Percentiles rank a stretch among this genome's conserved stretches.
These are phyloP conservation scores for Glutinoglossum americanum DNA, from an alignment of 495 filamentous ascomycete genomes.

Conservation along the genomic window DNA sequence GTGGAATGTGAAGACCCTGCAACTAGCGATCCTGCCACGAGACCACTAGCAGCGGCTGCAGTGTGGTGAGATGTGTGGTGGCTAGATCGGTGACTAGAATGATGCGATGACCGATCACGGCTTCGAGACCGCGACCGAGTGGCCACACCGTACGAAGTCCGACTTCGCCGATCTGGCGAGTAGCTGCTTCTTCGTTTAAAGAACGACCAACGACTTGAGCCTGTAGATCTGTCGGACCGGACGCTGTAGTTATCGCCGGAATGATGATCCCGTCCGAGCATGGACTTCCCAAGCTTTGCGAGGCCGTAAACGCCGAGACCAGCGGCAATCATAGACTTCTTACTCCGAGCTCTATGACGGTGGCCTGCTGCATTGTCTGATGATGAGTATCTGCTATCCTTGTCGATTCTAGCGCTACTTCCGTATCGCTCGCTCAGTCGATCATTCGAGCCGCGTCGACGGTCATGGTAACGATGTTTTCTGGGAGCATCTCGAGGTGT, in stretches of 20 bases:
- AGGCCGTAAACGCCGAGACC: slow-evolving; percentile 26
- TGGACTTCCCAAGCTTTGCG: slow-evolving; percentile 25
- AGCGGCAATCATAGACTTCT: slow-evolving; percentile 30
- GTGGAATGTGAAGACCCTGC: background rate
- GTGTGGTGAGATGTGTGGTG: background rate
- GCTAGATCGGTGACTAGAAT: background rate
- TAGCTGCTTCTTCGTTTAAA: slow-evolving; percentile 19
- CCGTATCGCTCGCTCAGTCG: slow-evolving; percentile 16
- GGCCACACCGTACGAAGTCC: slow-evolving; percentile 20
- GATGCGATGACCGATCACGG: background rate
- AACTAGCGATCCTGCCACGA: background rate
- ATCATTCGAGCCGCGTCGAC: slow-evolving; percentile 1
- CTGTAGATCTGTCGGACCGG: slow-evolving; percentile 23
- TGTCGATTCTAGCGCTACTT: slow-evolving; percentile 28
- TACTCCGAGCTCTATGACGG: slow-evolving; percentile 14
- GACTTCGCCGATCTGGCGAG: slow-evolving; percentile 21
- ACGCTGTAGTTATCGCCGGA: slow-evolving; percentile 39
- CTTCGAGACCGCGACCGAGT: background rate
- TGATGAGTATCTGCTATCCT: slow-evolving; percentile 33
- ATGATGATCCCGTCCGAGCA: slow-evolving; percentile 28
- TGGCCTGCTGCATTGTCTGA: slow-evolving; percentile 28
- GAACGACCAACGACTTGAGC: slow-evolving; percentile 14
- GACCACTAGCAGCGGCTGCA: background rate
- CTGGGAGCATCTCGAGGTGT: slow-evolving; percentile 39
- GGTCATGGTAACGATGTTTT: slow-evolving; percentile 34